A percentile compares a stretch with the other conserved stretches of the same genome.
These are phyloP conservation scores for Aspergillus indologenus DNA, from an alignment of 495 filamentous ascomycete species.

Conservation along the genomic window DNA sequence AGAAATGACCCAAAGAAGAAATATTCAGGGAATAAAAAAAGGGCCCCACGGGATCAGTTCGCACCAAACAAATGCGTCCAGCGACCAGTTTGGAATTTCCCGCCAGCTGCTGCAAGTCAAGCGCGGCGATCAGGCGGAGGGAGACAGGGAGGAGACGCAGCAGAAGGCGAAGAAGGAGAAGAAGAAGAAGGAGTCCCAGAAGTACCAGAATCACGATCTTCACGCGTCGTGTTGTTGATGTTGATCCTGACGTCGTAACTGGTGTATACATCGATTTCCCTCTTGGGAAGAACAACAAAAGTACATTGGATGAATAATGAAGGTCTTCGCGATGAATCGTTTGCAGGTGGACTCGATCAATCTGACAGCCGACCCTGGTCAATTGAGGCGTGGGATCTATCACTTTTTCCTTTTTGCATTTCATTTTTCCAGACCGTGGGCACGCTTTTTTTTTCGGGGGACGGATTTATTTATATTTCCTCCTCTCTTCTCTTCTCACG, in stretches of 20 bases:
- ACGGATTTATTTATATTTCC: constrained; percentile 5
- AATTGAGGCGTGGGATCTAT: constrained; percentile 20
- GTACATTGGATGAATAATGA: neutral
- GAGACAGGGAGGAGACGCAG: constrained; percentile 18
- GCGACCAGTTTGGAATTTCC: constrained; percentile 17
- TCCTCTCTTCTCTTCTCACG: no score
- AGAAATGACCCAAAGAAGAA: neutral
- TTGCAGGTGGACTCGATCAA: constrained; percentile 4
- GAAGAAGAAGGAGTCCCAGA: neutral
- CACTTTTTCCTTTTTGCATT: constrained; percentile 15
- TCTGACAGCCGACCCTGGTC: constrained; percentile 16
- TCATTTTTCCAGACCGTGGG: constrained; percentile 3
- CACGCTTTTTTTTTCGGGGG: neutral
- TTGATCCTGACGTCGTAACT: neutral
- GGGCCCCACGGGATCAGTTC: constrained; percentile 13
- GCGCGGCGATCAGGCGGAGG: constrained; percentile 28
- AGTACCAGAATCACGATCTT: neutral
- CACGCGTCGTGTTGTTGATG: neutral
- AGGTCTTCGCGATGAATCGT: neutral
- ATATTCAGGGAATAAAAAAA: neutral
- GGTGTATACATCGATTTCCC: neutral
- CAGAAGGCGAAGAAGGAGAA: constrained; percentile 3
- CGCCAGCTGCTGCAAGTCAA: constrained; percentile 24
- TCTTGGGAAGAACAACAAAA: neutral
- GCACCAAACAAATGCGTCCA: constrained; percentile 21